phyloP scores from a whole-genome alignment of 1,139 yeast genomes.

The Kodamaea anthophila region DNA sequence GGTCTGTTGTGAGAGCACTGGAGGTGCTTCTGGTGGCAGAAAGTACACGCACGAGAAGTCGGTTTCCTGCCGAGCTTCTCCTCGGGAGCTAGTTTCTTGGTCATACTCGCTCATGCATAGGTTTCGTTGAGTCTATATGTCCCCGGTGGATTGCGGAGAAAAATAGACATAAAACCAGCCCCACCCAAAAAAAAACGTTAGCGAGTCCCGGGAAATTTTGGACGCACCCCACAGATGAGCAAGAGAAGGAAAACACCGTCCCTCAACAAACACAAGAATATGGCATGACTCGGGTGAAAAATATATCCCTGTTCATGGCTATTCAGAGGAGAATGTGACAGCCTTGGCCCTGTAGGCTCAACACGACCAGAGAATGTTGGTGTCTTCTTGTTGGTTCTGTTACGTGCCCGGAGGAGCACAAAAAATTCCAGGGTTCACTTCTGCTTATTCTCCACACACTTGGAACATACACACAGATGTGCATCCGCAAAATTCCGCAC shows the following conservation, averaged over 20 bases:
- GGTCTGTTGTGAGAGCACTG: slow-evolving; percentile 62
- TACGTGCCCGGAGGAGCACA: too few species aligned
- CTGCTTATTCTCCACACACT: too few species aligned
- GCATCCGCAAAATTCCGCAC: too few species aligned
- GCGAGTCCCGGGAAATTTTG: slow-evolving; percentile 2
- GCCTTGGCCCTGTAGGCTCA: neutral
- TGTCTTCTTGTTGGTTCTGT: too few species aligned
- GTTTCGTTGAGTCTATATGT: slow-evolving; percentile 1
- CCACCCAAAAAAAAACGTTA: neutral
- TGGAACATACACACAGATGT: too few species aligned
- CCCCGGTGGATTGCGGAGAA: slow-evolving; percentile 6
- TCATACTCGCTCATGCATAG: slow-evolving; percentile 35
- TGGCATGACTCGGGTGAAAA: too few species aligned
- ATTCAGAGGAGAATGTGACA: too few species aligned
- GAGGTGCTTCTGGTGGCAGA: slow-evolving; percentile 66
- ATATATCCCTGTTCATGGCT: too few species aligned
- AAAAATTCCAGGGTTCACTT: too few species aligned
- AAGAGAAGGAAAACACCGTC: neutral
- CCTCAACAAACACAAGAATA: too few species aligned
- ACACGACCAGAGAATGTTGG: neutral
- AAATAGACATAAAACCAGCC: slow-evolving; percentile 1
- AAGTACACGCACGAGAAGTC: slow-evolving; percentile 60
- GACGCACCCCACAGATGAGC: slow-evolving; percentile 3
- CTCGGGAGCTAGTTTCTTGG: slow-evolving; percentile 49
- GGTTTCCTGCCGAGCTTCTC: slow-evolving; percentile 54